A percentile compares a stretch with the other conserved stretches of the same genome.
These are phyloP conservation scores for Leucaena leucocephala DNA, from an alignment of 306 rosid species.

Conservation along the genomic window DNA sequence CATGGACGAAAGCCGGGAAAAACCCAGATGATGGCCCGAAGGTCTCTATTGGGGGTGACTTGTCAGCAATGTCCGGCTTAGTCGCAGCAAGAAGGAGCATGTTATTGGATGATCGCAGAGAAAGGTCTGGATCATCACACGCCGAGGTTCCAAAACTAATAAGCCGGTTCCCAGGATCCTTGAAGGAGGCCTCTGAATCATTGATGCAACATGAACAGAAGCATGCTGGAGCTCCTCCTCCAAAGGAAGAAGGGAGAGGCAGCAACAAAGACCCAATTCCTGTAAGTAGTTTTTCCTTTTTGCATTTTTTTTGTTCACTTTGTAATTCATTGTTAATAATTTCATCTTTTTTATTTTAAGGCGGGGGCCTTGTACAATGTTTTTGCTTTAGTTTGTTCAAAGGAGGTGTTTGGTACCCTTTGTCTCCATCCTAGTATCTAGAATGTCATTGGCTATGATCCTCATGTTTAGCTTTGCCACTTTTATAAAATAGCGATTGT, in stretches of 20 bases:
- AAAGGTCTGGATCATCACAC: constrained; percentile 78
- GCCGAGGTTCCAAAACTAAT: constrained; percentile 70
- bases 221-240: constrained; percentile 50
- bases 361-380: neutral
- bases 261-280: constrained; percentile 63
- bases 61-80: constrained; percentile 70
- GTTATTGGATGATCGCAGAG: constrained; percentile 85
- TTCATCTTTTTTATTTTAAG: neutral
- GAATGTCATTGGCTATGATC: neutral
- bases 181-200: constrained; percentile 83
- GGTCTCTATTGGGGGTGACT: constrained; percentile 72
- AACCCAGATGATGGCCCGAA: constrained; percentile 80
- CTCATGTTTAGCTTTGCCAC: neutral
- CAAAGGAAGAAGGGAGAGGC: constrained; percentile 61
- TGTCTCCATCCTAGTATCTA: too few relatives aligned
- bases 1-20: constrained; percentile 86
- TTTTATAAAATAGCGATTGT: neutral
- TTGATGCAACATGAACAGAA: constrained; percentile 63
- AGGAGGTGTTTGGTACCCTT: neutral
- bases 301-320: neutral
- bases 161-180: constrained; percentile 86
- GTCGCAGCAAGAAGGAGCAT: constrained; percentile 88
- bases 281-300: constrained; percentile 46
- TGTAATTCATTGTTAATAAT: neutral
- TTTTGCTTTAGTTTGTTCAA: constrained; percentile 26